phyloP scores from a whole-genome alignment of 768 basidiomycete genomes.

The Kwoniella sp. region DNA sequence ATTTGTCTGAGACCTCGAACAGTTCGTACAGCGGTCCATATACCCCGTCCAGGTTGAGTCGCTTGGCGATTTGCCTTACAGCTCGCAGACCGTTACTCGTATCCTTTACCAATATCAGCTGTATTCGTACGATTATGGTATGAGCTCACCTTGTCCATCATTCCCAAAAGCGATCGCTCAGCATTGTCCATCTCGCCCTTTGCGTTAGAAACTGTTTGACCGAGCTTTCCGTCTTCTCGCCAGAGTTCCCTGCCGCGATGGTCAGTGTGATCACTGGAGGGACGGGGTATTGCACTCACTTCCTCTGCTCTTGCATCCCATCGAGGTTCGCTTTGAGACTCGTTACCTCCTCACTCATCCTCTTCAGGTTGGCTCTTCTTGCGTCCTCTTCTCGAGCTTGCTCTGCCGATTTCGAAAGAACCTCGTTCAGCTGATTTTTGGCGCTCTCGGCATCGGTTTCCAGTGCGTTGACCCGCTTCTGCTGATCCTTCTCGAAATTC shows the following conservation, averaged over 20 bases:
- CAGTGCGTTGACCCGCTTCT: conserved; percentile 57
- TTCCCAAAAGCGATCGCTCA: conserved; percentile 72
- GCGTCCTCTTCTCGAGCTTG: conserved; percentile 58
- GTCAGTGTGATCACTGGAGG: neutral
- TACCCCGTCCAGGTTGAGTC: conserved; percentile 72
- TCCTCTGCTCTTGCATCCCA: conserved; percentile 71
- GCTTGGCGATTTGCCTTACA: conserved; percentile 74
- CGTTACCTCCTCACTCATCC: conserved; percentile 54
- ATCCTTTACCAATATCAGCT: conserved; percentile 57
- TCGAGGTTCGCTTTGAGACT: conserved; percentile 64
- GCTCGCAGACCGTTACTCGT: conserved; percentile 83
- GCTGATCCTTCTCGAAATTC: conserved; percentile 58
- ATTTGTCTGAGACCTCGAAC: conserved; percentile 85
- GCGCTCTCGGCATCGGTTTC: conserved; percentile 41
- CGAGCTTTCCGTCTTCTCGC: conserved; percentile 88
- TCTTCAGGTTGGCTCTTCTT: conserved; percentile 59
- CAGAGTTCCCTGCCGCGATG: conserved; percentile 62
- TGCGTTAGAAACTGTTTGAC: conserved; percentile 69
- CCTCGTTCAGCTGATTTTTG: conserved; percentile 52
- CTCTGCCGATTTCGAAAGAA: conserved; percentile 55
- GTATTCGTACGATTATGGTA: neutral
- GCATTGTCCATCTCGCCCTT: conserved; percentile 73
- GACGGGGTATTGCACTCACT: conserved; percentile 51
- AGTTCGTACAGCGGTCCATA: conserved; percentile 91
- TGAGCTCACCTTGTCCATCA: conserved; percentile 86